Percentiles rank a stretch among this genome's conserved stretches.
Evolutionary conservation across 805 yeast genomes (phyloP).

Genomic region (Candida nitratophila): DNA sequence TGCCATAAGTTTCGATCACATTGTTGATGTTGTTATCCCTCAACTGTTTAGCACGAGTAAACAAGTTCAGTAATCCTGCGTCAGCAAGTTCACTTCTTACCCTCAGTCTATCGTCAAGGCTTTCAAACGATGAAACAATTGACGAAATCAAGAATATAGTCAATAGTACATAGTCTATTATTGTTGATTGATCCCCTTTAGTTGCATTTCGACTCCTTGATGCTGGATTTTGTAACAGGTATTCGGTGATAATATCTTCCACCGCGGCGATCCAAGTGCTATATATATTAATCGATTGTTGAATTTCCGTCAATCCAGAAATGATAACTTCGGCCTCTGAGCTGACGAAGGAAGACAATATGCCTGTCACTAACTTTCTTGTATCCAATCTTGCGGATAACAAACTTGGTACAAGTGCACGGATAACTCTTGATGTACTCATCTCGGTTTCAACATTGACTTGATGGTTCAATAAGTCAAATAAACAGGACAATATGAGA

Average conservation of each 20-base stretch:
- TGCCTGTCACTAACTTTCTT: constrained; percentile 72
- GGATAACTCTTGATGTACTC: constrained; percentile 39
- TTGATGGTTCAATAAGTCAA: constrained; percentile 60
- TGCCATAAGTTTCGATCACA: constrained; percentile 57
- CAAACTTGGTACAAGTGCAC: constrained; percentile 64
- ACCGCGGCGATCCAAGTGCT: background rate
- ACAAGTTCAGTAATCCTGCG: constrained; percentile 47
- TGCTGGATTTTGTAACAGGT: background rate
- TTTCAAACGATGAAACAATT: constrained; percentile 38
- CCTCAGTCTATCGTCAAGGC: constrained; percentile 37
- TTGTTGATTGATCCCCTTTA: constrained; percentile 4
- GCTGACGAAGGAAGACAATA: constrained; percentile 44
- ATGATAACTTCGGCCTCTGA: background rate
- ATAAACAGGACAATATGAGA: constrained; percentile 69
- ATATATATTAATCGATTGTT: background rate
- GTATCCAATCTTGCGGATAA: constrained; percentile 71
- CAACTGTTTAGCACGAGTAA: constrained; percentile 44
- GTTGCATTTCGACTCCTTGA: background rate
- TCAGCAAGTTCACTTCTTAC: constrained; percentile 55
- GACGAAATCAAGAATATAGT: constrained; percentile 68
- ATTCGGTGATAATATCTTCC: background rate
- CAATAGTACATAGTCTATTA: constrained; percentile 57
- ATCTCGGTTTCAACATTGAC: constrained; percentile 54
- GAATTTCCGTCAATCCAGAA: background rate
- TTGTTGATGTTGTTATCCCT: constrained; percentile 54